Conservation (phyloP, 345 rosid species). For the Psidium friedrichsthalianum region DNA sequence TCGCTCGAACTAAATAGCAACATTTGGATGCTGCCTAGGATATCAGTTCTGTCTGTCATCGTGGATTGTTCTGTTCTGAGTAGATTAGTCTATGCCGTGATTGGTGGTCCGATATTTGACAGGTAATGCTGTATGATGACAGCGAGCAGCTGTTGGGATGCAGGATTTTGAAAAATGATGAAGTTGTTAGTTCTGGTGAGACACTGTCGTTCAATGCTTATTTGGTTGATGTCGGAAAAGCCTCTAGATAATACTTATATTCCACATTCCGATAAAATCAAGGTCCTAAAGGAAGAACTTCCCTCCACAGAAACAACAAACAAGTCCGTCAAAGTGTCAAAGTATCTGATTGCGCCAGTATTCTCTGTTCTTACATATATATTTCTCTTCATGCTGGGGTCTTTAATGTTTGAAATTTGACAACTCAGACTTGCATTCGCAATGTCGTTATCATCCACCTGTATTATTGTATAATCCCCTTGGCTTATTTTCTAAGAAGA, state of each 20-base stretch:
- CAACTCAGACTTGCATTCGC: not conserved
- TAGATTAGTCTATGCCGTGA: not conserved
- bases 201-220: conserved; percentile 47
- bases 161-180: conserved; percentile 50
- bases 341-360: conserved; percentile 29
- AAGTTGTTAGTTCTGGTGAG: conserved; percentile 39
- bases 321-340: conserved; percentile 28
- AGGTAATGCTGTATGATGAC: conserved; percentile 65
- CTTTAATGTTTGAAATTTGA: not conserved
- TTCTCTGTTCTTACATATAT: not conserved
- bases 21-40: not conserved
- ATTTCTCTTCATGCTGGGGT: not conserved
- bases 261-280: not conserved
- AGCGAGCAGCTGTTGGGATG: conserved; percentile 56
- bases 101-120: not conserved
- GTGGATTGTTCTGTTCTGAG: not conserved
- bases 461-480: not conserved
- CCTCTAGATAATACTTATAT: not conserved
- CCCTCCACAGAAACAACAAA: conserved; percentile 13
- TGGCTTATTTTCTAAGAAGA: conserved; percentile 1
- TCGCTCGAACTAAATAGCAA: not conserved
- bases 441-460: not conserved
- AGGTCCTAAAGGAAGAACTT: not conserved
- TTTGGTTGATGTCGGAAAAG: conserved; percentile 46
- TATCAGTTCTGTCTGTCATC: not conserved